Evolutionary conservation across 345 rosid species (phyloP).

Genomic region (Linum trigynum): DNA sequence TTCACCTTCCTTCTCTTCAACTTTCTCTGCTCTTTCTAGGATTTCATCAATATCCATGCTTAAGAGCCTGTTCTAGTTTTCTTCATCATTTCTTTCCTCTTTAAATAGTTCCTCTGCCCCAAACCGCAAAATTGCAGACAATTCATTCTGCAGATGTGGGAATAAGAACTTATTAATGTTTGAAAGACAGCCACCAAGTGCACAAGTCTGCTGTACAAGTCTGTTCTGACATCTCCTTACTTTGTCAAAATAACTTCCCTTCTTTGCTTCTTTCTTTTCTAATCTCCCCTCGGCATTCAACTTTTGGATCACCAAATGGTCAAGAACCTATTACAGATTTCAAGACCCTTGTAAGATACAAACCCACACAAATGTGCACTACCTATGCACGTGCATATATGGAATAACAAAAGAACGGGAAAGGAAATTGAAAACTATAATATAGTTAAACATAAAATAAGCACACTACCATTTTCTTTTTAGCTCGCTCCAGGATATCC

Average conservation of each 20-base stretch:
- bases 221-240: constrained; percentile 30
- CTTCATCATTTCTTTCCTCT: constrained; percentile 94
- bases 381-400: neutral
- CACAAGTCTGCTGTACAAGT: neutral
- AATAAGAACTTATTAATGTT: neutral
- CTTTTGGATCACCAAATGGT: constrained; percentile 97
- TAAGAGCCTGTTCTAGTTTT: constrained; percentile 79
- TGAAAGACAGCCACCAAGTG: neutral
- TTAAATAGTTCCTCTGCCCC: constrained; percentile 98
- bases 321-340: constrained; percentile 60
- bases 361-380: neutral
- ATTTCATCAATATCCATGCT: constrained; percentile 98
- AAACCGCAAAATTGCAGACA: constrained; percentile 94
- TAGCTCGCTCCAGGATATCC: constrained; percentile 96
- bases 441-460: neutral
- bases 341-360: constrained; percentile 3
- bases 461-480: constrained; percentile 81
- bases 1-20: constrained; percentile 65
- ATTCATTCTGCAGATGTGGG: constrained; percentile 61
- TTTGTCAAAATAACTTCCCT: constrained; percentile 83
- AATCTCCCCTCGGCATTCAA: constrained; percentile 97
- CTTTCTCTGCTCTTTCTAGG: constrained; percentile 96
- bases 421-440: constrained; percentile 3
- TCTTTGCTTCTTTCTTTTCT: constrained; percentile 97
- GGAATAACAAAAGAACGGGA: neutral